Conservation (phyloP, 768 basidiomycete genomes). For the Exsudoporus frostii region DNA sequence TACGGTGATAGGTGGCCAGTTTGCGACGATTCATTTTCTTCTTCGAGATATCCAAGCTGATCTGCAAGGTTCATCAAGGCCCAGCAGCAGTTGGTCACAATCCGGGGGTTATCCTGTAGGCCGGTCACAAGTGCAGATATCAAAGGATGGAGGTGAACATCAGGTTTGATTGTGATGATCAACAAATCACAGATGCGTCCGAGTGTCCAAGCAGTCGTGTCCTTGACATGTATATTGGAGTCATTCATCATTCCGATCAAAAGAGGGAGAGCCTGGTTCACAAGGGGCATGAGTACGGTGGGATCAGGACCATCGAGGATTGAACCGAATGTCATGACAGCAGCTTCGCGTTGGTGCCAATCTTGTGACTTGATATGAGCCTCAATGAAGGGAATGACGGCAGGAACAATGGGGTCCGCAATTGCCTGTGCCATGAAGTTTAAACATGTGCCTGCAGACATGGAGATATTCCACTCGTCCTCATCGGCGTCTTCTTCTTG, state of each 20-base stretch:
- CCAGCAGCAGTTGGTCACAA: slow-evolving; percentile 94
- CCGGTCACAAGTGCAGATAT: slow-evolving; percentile 81
- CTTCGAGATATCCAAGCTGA: slow-evolving; percentile 74
- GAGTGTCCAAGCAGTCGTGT: slow-evolving; percentile 97
- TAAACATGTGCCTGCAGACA: slow-evolving; percentile 94
- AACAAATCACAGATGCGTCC: slow-evolving; percentile 92
- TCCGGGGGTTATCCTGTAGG: slow-evolving; percentile 75
- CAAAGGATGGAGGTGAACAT: slow-evolving; percentile 81
- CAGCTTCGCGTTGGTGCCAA: slow-evolving; percentile 96
- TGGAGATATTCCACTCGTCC: slow-evolving; percentile 98
- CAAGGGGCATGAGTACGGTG: slow-evolving; percentile 79
- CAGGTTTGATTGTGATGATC: slow-evolving; percentile 81
- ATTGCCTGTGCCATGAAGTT: slow-evolving; percentile 87
- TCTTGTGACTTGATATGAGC: slow-evolving; percentile 87
- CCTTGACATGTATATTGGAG: slow-evolving; percentile 80
- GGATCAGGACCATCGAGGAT: slow-evolving; percentile 97
- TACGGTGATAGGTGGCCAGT: slow-evolving; percentile 79
- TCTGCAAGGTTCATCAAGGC: slow-evolving; percentile 93
- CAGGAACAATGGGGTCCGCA: slow-evolving; percentile 84
- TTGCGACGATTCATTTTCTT: slow-evolving; percentile 49
- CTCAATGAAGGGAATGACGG: slow-evolving; percentile 97
- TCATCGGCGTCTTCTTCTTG: slow-evolving; percentile 98
- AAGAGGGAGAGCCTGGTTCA: slow-evolving; percentile 89
- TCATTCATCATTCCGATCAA: slow-evolving; percentile 97
- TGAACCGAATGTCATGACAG: slow-evolving; percentile 97